phyloP scores from a whole-genome alignment of 2,329 filamentous ascomycete species.

The Ophiostoma sp. region DNA sequence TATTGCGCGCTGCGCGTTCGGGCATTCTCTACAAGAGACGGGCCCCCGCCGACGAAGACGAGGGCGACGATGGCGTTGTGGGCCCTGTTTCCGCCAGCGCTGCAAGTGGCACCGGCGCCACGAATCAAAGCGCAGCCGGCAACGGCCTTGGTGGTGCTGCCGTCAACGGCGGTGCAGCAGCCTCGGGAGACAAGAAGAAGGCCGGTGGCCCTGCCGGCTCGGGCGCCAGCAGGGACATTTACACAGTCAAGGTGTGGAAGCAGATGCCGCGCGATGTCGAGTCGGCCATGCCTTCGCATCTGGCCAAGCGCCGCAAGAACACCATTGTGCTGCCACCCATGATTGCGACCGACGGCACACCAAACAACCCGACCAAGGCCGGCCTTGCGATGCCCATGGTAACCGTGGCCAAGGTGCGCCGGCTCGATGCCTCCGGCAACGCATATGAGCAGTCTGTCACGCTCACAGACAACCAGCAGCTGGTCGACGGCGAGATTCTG shows the following conservation, averaged over 20 bases:
- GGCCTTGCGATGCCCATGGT: conserved; percentile 48
- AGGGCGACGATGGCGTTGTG: conserved; percentile 49
- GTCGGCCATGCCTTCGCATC: conserved; percentile 46
- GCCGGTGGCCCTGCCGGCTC: neutral
- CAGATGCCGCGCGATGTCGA: conserved; percentile 57
- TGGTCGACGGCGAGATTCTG: conserved; percentile 78
- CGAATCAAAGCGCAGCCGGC: conserved; percentile 23
- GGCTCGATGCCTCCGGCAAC: conserved; percentile 72
- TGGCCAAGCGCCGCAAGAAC: conserved; percentile 58
- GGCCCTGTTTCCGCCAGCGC: conserved; percentile 21
- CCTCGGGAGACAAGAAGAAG: conserved; percentile 42
- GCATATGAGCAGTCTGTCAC: conserved; percentile 79
- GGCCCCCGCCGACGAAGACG: conserved; percentile 56
- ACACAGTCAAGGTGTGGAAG: conserved; percentile 56
- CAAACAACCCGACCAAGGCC: conserved; percentile 6
- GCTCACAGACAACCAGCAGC: conserved; percentile 68
- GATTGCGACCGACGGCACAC: conserved; percentile 38
- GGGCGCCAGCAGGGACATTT: conserved; percentile 37
- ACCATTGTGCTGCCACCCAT: conserved; percentile 53
- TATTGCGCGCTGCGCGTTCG: conserved; percentile 74
- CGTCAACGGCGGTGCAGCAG: conserved; percentile 25
- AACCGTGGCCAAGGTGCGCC: conserved; percentile 73
- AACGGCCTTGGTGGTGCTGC: neutral
- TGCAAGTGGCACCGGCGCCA: neutral
- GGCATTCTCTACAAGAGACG: conserved; percentile 70